These are phyloP conservation scores for Cladosporium sp. DNA, from an alignment of 2,329 filamentous ascomycete genomes.

Conservation along the genomic window DNA sequence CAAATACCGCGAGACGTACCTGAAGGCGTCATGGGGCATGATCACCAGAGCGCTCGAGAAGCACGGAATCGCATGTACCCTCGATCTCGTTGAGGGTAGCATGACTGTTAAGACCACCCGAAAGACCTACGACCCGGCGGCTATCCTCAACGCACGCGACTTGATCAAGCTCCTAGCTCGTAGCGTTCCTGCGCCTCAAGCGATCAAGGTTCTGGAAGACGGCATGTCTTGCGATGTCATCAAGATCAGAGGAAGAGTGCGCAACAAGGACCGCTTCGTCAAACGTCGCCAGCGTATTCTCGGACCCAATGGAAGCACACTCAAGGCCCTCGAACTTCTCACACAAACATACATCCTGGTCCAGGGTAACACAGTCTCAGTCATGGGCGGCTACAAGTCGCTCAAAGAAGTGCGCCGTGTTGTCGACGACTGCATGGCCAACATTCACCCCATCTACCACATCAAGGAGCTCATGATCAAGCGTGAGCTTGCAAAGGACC, in stretches of 20 bases:
- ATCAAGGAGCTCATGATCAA: constrained; percentile 97
- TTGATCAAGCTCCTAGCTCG: constrained; percentile 89
- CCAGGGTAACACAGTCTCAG: constrained; percentile 91
- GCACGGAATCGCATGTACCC: constrained; percentile 81
- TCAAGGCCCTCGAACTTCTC: constrained; percentile 90
- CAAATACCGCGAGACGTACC: constrained; percentile 92
- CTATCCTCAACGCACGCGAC: constrained; percentile 91
- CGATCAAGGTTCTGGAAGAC: constrained; percentile 91
- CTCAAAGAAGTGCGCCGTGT: constrained; percentile 88
- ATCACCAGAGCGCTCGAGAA: constrained; percentile 87
- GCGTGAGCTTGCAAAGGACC: constrained; percentile 85
- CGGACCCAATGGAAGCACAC: constrained; percentile 84
- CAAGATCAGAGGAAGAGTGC: constrained; percentile 86
- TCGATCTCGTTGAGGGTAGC: constrained; percentile 91
- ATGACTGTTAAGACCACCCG: constrained; percentile 96
- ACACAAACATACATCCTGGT: constrained; percentile 92
- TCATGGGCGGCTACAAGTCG: constrained; percentile 90
- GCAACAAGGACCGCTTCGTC: constrained; percentile 93
- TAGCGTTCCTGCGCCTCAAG: constrained; percentile 89
- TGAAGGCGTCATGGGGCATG: constrained; percentile 90
- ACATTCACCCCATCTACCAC: constrained; percentile 85
- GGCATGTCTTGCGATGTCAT: constrained; percentile 91
- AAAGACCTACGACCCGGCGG: constrained; percentile 86
- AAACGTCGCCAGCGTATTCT: constrained; percentile 92
- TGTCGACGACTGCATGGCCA: constrained; percentile 94